Evolutionary conservation across 1,284 basidiomycete genomes (phyloP).

Genomic region (Sanghuangporus weigelae): DNA sequence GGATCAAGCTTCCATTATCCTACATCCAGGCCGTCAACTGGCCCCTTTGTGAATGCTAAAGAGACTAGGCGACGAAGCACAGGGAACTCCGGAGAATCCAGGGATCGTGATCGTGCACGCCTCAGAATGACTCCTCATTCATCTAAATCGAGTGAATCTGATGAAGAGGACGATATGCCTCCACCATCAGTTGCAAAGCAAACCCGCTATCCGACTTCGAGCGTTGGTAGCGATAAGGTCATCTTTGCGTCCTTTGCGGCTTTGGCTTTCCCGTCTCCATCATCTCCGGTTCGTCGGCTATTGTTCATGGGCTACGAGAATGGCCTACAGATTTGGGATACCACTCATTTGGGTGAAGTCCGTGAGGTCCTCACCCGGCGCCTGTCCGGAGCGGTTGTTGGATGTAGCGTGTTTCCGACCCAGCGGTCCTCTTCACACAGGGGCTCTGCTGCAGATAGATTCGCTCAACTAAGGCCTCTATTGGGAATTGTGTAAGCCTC

Average conservation of each 20-base stretch:
- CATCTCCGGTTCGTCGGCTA: constrained; percentile 35
- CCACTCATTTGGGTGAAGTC: constrained; percentile 49
- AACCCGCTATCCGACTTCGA: constrained; percentile 10
- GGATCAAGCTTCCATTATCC: constrained; percentile 16
- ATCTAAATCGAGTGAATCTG: constrained; percentile 11
- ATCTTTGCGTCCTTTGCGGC: constrained; percentile 15
- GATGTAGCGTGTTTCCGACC: constrained; percentile 43
- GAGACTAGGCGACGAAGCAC: constrained; percentile 18
- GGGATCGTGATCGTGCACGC: constrained; percentile 14
- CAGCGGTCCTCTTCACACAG: constrained; percentile 19
- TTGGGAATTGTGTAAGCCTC: constrained; percentile 53
- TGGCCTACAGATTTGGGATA: constrained; percentile 69
- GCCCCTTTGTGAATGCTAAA: constrained; percentile 14
- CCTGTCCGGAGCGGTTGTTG: constrained; percentile 35
- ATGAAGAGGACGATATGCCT: constrained; percentile 13
- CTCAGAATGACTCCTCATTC: constrained; percentile 14
- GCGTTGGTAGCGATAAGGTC: constrained; percentile 12
- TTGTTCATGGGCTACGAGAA: constrained; percentile 54
- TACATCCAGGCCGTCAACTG: neutral
- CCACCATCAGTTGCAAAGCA: constrained; percentile 1
- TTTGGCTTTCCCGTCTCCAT: neutral
- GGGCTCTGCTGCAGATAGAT: constrained; percentile 23
- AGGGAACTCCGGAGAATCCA: constrained; percentile 11
- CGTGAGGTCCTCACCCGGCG: constrained; percentile 45
- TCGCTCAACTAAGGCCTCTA: constrained; percentile 37